Evolutionary conservation across 1,139 yeast genomes (phyloP).

Genomic region (Lizanozyma gosingica): DNA sequence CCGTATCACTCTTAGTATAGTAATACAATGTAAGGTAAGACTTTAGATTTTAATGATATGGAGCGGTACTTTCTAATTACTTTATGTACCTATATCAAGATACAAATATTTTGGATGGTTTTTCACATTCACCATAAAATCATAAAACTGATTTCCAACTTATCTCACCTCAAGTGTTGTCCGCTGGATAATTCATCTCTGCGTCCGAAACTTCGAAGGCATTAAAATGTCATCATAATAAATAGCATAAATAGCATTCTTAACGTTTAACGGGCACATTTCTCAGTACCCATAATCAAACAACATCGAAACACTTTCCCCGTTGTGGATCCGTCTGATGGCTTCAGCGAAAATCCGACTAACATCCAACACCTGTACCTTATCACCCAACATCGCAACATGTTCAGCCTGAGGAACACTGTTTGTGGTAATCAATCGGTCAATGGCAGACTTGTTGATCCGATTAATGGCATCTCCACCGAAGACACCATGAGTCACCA

Average conservation of each 20-base stretch:
- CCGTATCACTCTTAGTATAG: too few species aligned
- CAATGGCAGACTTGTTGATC: slow-evolving; percentile 61
- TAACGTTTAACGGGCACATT: too few species aligned
- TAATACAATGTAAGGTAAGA: too few species aligned
- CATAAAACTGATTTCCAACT: neutral
- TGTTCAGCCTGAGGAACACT: slow-evolving; percentile 77
- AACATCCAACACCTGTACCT: slow-evolving; percentile 78
- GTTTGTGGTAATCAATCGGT: slow-evolving; percentile 84
- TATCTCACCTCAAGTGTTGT: neutral
- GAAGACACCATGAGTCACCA: slow-evolving; percentile 89
- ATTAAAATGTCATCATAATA: too few species aligned
- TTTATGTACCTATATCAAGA: too few species aligned
- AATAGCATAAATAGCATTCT: too few species aligned
- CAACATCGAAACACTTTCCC: slow-evolving; percentile 89
- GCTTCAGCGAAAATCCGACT: slow-evolving; percentile 88
- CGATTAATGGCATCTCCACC: slow-evolving; percentile 84
- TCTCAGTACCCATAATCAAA: slow-evolving; percentile 76
- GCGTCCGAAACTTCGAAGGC: too few species aligned
- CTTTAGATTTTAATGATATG: too few species aligned
- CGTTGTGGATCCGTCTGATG: slow-evolving; percentile 90
- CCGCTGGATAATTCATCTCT: too few species aligned
- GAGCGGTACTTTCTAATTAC: too few species aligned
- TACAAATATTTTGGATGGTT: neutral
- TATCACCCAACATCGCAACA: slow-evolving; percentile 44
- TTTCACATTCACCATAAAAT: neutral